Conservation (phyloP, 257 asterid species). For the Phtheirospermum japonicum region DNA sequence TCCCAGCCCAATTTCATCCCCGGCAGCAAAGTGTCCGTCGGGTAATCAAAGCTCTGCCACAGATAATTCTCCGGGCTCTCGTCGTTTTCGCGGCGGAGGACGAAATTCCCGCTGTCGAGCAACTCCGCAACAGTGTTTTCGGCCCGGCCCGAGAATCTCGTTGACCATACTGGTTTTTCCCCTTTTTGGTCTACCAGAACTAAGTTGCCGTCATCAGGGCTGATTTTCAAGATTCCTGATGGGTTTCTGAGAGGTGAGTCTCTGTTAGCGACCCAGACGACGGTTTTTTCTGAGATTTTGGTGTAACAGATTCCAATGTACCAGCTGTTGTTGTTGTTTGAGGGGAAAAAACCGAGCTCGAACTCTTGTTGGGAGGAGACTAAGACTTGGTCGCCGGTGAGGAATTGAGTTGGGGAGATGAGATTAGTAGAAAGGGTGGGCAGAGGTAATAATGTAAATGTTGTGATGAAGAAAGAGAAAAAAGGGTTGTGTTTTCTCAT, state of each 20-base stretch:
- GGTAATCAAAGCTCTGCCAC: slow-evolving; percentile 80
- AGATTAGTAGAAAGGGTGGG: slow-evolving; percentile 35
- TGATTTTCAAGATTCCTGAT: slow-evolving; percentile 47
- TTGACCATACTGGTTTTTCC: slow-evolving; percentile 42
- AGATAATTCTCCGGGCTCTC: slow-evolving; percentile 30
- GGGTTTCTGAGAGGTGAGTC: slow-evolving; percentile 56
- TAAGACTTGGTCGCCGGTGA: slow-evolving; percentile 39
- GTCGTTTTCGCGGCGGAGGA: slow-evolving; percentile 43
- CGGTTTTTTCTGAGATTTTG: slow-evolving; percentile 33
- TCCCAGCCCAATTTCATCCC: slow-evolving; percentile 99
- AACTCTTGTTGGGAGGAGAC: slow-evolving; percentile 43
- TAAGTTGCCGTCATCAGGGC: slow-evolving; percentile 44
- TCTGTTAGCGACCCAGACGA: slow-evolving; percentile 89
- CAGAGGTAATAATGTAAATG: slow-evolving; percentile 27
- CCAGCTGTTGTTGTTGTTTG: slow-evolving; percentile 31
- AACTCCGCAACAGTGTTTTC: slow-evolving; percentile 45
- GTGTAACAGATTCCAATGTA: slow-evolving; percentile 79
- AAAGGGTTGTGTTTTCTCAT: slow-evolving; percentile 26
- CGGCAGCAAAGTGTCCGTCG: slow-evolving; percentile 77
- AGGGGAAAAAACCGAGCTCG: slow-evolving; percentile 70
- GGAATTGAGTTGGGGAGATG: slow-evolving; percentile 37
- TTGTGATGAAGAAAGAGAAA: slow-evolving; percentile 19
- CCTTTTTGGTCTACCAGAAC: slow-evolving; percentile 43
- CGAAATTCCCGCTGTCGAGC: slow-evolving; percentile 62
- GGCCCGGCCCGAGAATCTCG: slow-evolving; percentile 34